Evolutionary conservation across 2,329 filamentous ascomycete genomes (phyloP).

Genomic region (Penicillium carneum): DNA sequence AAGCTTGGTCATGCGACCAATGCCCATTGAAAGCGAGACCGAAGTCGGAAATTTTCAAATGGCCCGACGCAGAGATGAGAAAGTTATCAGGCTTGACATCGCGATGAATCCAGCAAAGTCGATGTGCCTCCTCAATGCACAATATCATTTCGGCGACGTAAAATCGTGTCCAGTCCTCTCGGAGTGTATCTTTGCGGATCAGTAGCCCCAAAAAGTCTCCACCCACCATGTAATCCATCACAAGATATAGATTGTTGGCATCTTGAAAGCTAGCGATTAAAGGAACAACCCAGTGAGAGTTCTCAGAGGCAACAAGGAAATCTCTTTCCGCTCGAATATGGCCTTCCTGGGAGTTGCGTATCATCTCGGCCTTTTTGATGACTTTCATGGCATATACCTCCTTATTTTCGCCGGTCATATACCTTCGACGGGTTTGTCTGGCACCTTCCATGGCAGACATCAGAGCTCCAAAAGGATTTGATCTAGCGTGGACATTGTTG

Average conservation of each 20-base stretch:
- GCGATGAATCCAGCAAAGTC: slow-evolving; percentile 87
- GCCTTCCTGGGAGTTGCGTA: slow-evolving; percentile 87
- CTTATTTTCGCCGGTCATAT: slow-evolving; percentile 49
- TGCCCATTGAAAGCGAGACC: slow-evolving; percentile 93
- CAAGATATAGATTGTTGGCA: slow-evolving; percentile 79
- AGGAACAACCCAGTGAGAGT: slow-evolving; percentile 89
- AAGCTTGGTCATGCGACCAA: slow-evolving; percentile 88
- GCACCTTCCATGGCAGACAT: slow-evolving; percentile 30
- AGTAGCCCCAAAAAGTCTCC: slow-evolving; percentile 90
- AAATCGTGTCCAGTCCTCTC: slow-evolving; percentile 79
- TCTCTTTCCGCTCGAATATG: slow-evolving; percentile 90
- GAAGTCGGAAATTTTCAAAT: slow-evolving; percentile 95
- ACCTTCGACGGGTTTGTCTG: slow-evolving; percentile 39
- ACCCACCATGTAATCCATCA: slow-evolving; percentile 98
- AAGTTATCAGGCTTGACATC: slow-evolving; percentile 99
- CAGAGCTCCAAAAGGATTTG: slow-evolving; percentile 18
- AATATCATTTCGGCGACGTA: slow-evolving; percentile 96
- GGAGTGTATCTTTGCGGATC: slow-evolving; percentile 82
- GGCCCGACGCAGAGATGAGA: slow-evolving; percentile 83
- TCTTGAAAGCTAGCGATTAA: slow-evolving; percentile 91
- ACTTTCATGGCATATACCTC: slow-evolving; percentile 95
- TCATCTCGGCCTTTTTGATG: slow-evolving; percentile 91
- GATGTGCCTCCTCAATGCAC: slow-evolving; percentile 90
- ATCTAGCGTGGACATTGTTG: not conserved
- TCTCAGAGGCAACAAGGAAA: slow-evolving; percentile 85